Base-by-base conservation (phyloP, 2,329 filamentous ascomycete species). In the Xylaria arbuscula region DNA sequence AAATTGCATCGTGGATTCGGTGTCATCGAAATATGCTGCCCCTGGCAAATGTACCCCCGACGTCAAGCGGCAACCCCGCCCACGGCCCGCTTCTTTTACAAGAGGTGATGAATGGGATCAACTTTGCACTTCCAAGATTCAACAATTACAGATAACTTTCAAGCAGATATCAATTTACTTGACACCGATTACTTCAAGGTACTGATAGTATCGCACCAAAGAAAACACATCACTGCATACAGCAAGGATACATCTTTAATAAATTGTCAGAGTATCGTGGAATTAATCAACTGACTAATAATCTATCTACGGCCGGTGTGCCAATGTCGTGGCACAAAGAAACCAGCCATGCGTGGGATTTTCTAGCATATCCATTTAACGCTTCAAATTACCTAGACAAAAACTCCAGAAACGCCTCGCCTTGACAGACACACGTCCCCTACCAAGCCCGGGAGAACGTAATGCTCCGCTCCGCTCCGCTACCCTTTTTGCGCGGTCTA, bases 321-420 rank as follows among this genome's bases (percentile, higher is more conserved):
- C 34, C 6, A 36, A 32, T 40, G 13, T 3, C 48, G 13, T 3
- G 8, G 34, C 48, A 34, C 17, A 66, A 40, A 24, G n/a, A 55
- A 60, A 9, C 50, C 34, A 34, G 50, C n/a, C 15, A 68, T 57
- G 40, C 42, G 56, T 28, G 8, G 56, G 45, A 17, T 9, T 19
- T 22, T 58, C 6, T 19, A 7, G 6, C 24, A 13, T 32, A 54
- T 50, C 55, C 50, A 64, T 64, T 53, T 51, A 47, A 57, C 62
- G 66, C 66, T 60, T 36, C 3, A n/a, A 28, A 28, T 28, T 28
- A 28, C n/a, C n/a, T n/a, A n/a, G n/a, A n/a, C n/a, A 28, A 28
- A 17, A 64, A 68, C 62, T 47, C 66, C 66, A 36, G 15, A 47
- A 68, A 62, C 66, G 40, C 66, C 66, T 61, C 40, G 66, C 66